Evolutionary conservation across 352 stramenopile species (phyloP), one percentile per base, ranked within the genome.

Genomic region (Phytophthora tentaculata): DNA sequence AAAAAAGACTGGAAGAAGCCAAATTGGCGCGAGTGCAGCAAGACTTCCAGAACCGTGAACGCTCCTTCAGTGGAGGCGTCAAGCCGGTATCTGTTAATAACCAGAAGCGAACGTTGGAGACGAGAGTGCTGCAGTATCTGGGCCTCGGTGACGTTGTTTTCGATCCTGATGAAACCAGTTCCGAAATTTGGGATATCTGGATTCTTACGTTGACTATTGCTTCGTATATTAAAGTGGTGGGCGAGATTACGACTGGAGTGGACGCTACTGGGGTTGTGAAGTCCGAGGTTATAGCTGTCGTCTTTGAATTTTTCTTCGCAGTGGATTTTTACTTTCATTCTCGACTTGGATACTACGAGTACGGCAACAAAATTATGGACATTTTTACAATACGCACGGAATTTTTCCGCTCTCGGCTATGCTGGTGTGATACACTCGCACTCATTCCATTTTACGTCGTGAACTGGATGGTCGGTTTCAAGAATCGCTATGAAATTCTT

Each of bases 301-400:
- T 89, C 0, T 63, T 80, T 6, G 82, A 92, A 41, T 13, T 77
- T 0, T 69, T 61, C 23, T 92, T 90, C 37, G 49, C 48, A 8
- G 0, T 86, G 0, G 82, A 92, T 26, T 59, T 89, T 24, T 79
- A 81, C 32, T 79, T 90, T 16, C 56, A 77, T 23, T 77, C 70
- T 5, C 68, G 81, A 1, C 72, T 87, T 0, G 82, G 84, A 0
- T 89, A 77, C 58, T 92, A 88, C 45, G 73, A 85, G 14, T 91
- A 83, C 24, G 84, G 84, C 12, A 92, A 90, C 67, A 92, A 91
- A 41, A 67, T 86, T 43, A 88, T 89, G 80, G 73, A 90, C 49
- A 23, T 75, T 17, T 29, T 17, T 1, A 37, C 67, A 10, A 86
- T 88, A 20, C 76, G 68, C 5, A 74, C 74, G 3, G 69, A 48